phyloP scores from a whole-genome alignment of 2,329 filamentous ascomycete species.

The Stemphylium vesicarium region DNA sequence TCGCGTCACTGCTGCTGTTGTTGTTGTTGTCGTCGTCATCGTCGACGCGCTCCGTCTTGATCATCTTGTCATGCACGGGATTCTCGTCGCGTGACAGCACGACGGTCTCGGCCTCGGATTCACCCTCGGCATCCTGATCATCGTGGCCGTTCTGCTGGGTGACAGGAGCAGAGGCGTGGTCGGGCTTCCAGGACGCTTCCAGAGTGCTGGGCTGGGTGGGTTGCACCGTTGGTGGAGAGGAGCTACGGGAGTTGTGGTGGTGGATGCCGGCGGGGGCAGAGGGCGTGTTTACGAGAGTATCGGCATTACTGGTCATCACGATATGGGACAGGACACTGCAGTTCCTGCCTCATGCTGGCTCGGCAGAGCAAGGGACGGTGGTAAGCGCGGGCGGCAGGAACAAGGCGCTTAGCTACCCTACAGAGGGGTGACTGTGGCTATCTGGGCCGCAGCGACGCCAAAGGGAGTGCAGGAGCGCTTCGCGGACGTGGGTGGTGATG shows the following conservation, averaged over 20 bases:
- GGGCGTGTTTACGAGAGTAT: slow-evolving; percentile 40
- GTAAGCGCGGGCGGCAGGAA: slow-evolving; percentile 17
- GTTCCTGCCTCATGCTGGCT: slow-evolving; percentile 50
- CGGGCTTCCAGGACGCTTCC: not conserved
- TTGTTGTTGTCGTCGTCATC: slow-evolving; percentile 29
- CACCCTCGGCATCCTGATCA: slow-evolving; percentile 47
- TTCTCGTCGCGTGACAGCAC: slow-evolving; percentile 53
- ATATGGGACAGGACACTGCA: slow-evolving; percentile 45
- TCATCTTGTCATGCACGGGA: slow-evolving; percentile 47
- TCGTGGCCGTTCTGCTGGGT: slow-evolving; percentile 31
- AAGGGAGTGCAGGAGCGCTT: slow-evolving; percentile 15
- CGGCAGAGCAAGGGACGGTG: slow-evolving; percentile 34
- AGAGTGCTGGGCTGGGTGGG: slow-evolving; percentile 8
- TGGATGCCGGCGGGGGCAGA: slow-evolving; percentile 20
- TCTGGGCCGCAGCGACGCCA: slow-evolving; percentile 18
- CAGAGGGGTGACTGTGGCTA: slow-evolving; percentile 4
- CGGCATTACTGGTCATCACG: slow-evolving; percentile 51
- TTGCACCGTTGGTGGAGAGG: slow-evolving; percentile 16
- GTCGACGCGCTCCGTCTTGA: slow-evolving; percentile 50
- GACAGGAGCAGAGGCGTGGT: not conserved
- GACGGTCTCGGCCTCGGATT: slow-evolving; percentile 59
- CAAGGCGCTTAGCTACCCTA: slow-evolving; percentile 31
- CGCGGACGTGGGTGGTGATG: slow-evolving; percentile 19
- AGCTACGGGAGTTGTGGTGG: slow-evolving; percentile 19
- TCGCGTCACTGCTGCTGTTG: slow-evolving; percentile 26